Evolutionary conservation across 257 asterid species (phyloP).

Genomic region (Rehmannia glutinosa): DNA sequence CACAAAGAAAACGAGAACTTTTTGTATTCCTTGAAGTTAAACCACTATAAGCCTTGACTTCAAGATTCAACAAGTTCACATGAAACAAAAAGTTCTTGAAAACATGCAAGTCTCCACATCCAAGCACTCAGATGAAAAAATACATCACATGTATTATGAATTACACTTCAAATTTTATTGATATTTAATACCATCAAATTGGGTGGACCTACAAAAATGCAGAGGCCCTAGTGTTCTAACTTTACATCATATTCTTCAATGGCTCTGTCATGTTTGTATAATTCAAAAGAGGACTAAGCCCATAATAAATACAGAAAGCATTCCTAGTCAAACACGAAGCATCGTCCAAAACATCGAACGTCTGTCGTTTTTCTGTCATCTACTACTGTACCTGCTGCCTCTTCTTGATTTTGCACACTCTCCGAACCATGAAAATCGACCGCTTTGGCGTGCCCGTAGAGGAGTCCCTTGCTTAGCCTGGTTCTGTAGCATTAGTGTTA

Average conservation of each 20-base stretch:
- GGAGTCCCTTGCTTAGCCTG: conserved; percentile 58
- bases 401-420: conserved; percentile 67
- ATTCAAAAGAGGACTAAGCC: conserved; percentile 12
- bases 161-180: neutral
- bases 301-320: conserved; percentile 21
- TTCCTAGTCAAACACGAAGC: conserved; percentile 11
- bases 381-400: conserved; percentile 40
- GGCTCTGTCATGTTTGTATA: neutral
- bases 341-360: conserved; percentile 1
- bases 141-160: too few species aligned
- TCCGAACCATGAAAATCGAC: conserved; percentile 72
- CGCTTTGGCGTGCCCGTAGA: conserved; percentile 37
- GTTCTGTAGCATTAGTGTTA: neutral
- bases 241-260: conserved; percentile 28
- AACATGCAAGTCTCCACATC: too few species aligned
- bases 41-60: neutral
- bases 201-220: conserved; percentile 20
- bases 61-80: neutral
- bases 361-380: conserved; percentile 22
- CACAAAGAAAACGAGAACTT: too few species aligned
- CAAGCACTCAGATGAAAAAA: too few species aligned
- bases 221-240: conserved; percentile 19
- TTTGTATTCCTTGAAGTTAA: too few species aligned
- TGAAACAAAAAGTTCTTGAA: neutral
- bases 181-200: conserved; percentile 12